A percentile compares a stretch with the other conserved stretches of the same genome.
Evolutionary conservation across 1,284 basidiomycete genomes (phyloP).

Genomic region (Papiliotrema fonsecae): DNA sequence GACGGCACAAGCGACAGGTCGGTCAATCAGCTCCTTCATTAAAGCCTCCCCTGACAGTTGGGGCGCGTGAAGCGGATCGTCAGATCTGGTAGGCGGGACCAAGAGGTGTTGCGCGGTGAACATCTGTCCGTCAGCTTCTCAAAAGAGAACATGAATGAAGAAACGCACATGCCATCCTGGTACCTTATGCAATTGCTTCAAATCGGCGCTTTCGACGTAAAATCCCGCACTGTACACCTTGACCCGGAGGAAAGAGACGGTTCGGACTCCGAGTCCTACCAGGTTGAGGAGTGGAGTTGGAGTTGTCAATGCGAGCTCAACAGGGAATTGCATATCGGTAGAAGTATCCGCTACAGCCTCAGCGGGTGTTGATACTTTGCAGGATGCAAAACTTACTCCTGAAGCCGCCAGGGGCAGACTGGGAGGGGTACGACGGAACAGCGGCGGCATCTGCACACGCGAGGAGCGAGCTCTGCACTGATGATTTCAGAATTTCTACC

Average conservation of each 20-base stretch:
- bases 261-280: slow-evolving; percentile 53
- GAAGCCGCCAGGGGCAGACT: background rate
- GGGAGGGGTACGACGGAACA: too few relatives aligned
- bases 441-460: background rate
- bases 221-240: slow-evolving; percentile 54
- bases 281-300: slow-evolving; percentile 40
- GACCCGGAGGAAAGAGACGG: slow-evolving; percentile 53
- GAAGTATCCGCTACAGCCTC: slow-evolving; percentile 35
- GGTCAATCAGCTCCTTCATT: slow-evolving; percentile 33
- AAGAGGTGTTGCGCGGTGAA: slow-evolving; percentile 26
- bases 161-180: slow-evolving; percentile 33
- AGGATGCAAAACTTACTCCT: background rate
- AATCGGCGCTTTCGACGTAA: slow-evolving; percentile 47
- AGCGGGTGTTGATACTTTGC: background rate
- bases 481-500: background rate
- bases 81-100: slow-evolving; percentile 11
- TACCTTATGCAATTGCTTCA: slow-evolving; percentile 18
- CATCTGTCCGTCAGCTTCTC: slow-evolving; percentile 9
- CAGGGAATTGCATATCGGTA: slow-evolving; percentile 43
- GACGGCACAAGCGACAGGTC: slow-evolving; percentile 38
- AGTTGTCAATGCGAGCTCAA: slow-evolving; percentile 21
- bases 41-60: slow-evolving; percentile 35
- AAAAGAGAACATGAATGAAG: background rate
- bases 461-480: background rate
- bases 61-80: slow-evolving; percentile 9